Evolutionary conservation across 257 asterid species (phyloP), one percentile per base, ranked within the genome.

Genomic region (Coffea eugenioides): DNA sequence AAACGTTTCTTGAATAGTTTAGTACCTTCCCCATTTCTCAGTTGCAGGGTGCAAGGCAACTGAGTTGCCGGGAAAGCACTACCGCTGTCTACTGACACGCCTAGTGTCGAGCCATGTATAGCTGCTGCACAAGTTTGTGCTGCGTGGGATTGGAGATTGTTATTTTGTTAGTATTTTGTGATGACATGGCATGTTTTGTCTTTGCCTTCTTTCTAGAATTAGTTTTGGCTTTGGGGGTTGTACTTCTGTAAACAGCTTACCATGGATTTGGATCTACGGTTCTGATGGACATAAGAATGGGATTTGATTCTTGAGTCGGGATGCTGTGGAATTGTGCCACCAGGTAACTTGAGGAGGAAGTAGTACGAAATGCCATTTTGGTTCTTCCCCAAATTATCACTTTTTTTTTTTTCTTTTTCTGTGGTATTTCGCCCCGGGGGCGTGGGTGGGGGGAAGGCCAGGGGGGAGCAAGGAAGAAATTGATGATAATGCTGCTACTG

Each of bases 321-420:
- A 34, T 52, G 77, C 1, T 3, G 3, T 56, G 62, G 62, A 56
- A 16, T 16, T 56, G 62, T 56, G 21, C 21, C 3, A 16, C 3
- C 6, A 51, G 56, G 56, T 73, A 45, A 18, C 3, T 15, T 3
- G 9, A 73, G 11, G 36, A 34, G 51, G 67, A 54, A 25, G 18
- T 25, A 74, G 68, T 54, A 74, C 36, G 20, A 74, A 74, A 54
- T 74, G 77, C 49, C 56, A 74, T 31, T 34, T 34, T 74, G 68
- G 23, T 18, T 20, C 10, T 54, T 25, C 31, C n/a, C 45, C 56
- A 54, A 52, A 34, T 52, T 51, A 15, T 49, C 54, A 49, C 34
- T 31, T 31, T 31, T 1, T 31, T 27, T 27, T 27, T 31, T 31
- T 31, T 31, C 34, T 31, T 31, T 31, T 31, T 31, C 34, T 31